Conservation (phyloP, 2,329 filamentous ascomycete species). For the Cordyceps fumosorosea region DNA sequence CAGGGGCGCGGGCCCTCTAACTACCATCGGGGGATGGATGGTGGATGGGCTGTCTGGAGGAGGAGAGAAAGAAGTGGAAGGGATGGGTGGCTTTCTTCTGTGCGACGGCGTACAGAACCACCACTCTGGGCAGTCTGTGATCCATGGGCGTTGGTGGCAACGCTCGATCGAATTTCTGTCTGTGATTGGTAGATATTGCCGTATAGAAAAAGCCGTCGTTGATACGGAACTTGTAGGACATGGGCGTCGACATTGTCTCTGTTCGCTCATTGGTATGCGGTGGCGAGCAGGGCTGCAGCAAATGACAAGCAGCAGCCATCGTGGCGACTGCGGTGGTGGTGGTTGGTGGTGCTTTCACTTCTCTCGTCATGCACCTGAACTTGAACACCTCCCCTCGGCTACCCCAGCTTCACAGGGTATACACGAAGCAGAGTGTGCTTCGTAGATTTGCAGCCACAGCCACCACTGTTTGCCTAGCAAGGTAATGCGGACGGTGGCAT, state of each 20-base stretch:
- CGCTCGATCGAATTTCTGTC: neutral
- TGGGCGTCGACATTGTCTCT: neutral
- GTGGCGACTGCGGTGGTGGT: neutral
- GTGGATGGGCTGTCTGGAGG: too few species aligned
- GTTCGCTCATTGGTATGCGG: neutral
- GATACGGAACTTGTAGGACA: too few species aligned
- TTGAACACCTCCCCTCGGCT: neutral
- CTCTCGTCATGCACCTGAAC: neutral
- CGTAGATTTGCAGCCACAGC: neutral
- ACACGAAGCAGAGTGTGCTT: too few species aligned
- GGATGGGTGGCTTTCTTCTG: neutral
- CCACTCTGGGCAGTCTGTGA: too few species aligned
- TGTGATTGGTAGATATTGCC: neutral
- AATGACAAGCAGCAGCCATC: neutral
- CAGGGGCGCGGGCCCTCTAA: neutral
- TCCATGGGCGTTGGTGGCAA: too few species aligned
- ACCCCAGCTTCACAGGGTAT: neutral
- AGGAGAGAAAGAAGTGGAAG: neutral
- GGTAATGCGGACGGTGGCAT: neutral
- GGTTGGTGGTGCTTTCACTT: neutral
- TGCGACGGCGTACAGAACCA: neutral
- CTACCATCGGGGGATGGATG: too few species aligned
- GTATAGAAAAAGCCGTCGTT: neutral
- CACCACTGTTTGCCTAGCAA: neutral
- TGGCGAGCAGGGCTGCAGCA: constrained; percentile 1